phyloP scores from a whole-genome alignment of 164 flowering plant species.

The Dillenia suffruticosa region DNA sequence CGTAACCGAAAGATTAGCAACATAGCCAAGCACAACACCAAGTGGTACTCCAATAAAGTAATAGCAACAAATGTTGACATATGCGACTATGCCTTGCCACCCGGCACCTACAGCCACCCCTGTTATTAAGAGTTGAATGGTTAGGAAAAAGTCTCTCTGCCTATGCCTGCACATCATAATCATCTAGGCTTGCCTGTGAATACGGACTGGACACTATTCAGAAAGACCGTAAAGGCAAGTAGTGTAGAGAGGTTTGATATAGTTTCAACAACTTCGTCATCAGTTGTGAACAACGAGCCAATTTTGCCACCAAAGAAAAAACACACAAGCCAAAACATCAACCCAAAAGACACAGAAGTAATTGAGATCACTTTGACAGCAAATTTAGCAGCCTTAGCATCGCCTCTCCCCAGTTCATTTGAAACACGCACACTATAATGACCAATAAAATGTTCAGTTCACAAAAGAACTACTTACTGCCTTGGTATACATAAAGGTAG shows the following conservation, averaged over 20 bases:
- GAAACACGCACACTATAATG: conserved; percentile 30
- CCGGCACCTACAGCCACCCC: conserved; percentile 68
- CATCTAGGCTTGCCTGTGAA: conserved; percentile 23
- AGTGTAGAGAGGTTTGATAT: conserved; percentile 28
- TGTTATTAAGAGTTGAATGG: conserved; percentile 11
- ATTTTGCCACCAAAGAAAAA: conserved; percentile 22
- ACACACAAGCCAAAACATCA: conserved; percentile 14
- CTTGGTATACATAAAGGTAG: too few species aligned
- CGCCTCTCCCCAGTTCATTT: conserved; percentile 34
- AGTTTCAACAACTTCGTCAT: conserved; percentile 19
- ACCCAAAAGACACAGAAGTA: conserved; percentile 22
- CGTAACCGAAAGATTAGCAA: conserved; percentile 23
- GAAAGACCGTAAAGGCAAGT: conserved; percentile 28
- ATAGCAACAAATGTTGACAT: conserved; percentile 27
- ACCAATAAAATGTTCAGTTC: neutral
- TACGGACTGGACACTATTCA: conserved; percentile 32
- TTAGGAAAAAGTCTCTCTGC: neutral
- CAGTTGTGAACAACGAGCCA: conserved; percentile 25
- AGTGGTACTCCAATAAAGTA: conserved; percentile 39
- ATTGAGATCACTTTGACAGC: conserved; percentile 23
- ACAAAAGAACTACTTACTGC: too few species aligned
- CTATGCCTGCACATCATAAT: neutral
- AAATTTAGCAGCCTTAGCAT: conserved; percentile 27
- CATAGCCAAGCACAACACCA: conserved; percentile 37
- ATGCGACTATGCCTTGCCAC: conserved; percentile 30